Conservation (phyloP, 352 stramenopile genomes). For the Aphanomyces euteiches region DNA sequence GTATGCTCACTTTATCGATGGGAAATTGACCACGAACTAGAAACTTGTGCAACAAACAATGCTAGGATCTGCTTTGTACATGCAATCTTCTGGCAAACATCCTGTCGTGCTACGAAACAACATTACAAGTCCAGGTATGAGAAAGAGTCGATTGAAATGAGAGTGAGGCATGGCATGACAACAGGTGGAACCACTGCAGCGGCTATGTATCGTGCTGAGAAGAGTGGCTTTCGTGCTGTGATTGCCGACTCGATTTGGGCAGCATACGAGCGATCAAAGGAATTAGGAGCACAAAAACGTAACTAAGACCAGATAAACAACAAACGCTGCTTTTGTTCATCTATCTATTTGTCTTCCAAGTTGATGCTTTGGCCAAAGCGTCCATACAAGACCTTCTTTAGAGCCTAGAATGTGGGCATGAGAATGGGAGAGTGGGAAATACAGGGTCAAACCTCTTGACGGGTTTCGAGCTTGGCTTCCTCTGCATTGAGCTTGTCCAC, state of each 20-base stretch:
- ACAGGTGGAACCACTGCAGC: slow-evolving; percentile 88
- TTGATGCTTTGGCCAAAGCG: slow-evolving; percentile 97
- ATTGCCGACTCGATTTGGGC: slow-evolving; percentile 95
- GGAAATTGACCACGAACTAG: slow-evolving; percentile 30
- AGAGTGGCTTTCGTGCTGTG: slow-evolving; percentile 91
- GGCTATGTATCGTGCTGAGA: slow-evolving; percentile 94
- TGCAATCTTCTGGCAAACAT: slow-evolving; percentile 88
- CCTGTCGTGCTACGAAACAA: slow-evolving; percentile 91
- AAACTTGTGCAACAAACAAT: slow-evolving; percentile 94
- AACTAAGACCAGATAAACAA: slow-evolving; percentile 4
- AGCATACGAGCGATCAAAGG: slow-evolving; percentile 90
- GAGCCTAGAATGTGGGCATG: slow-evolving; percentile 35
- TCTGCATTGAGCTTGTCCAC: slow-evolving; percentile 83
- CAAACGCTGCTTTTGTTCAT: neutral
- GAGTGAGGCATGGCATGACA: no score
- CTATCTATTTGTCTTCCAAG: slow-evolving; percentile 88
- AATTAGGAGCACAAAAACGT: slow-evolving; percentile 80
- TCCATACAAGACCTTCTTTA: slow-evolving; percentile 95
- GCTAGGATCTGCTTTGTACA: slow-evolving; percentile 90
- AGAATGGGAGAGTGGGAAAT: neutral
- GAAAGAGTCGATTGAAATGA: neutral
- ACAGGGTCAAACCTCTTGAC: slow-evolving; percentile 66
- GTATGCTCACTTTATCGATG: slow-evolving; percentile 33
- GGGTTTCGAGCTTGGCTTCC: slow-evolving; percentile 81
- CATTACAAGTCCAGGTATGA: slow-evolving; percentile 85